A percentile compares a stretch with the other conserved stretches of the same genome.
Conservation (phyloP, 2,329 filamentous ascomycete species). For the Dryadomyces sulphureus region DNA sequence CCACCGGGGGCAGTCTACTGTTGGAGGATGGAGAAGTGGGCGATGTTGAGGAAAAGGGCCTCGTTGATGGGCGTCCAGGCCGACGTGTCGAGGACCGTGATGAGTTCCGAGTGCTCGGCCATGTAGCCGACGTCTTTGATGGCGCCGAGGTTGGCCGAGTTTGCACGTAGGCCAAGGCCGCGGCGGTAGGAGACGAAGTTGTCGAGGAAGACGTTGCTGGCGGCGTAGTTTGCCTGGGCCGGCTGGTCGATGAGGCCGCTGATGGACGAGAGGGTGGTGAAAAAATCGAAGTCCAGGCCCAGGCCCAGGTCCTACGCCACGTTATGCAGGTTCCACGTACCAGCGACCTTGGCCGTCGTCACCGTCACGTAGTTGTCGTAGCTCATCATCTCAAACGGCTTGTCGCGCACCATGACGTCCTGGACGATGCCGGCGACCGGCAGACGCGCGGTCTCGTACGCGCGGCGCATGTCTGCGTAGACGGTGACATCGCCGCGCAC, state of each 20-base stretch:
- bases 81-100: not conserved
- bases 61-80: not conserved
- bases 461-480: not conserved
- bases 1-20: not conserved
- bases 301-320: not conserved
- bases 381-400: conserved; percentile 1
- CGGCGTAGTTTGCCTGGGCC: conserved; percentile 25
- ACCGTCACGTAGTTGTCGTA: conserved; percentile 5
- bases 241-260: conserved; percentile 18
- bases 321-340: conserved; percentile 15
- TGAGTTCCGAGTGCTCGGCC: not conserved
- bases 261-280: conserved; percentile 17
- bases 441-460: not conserved
- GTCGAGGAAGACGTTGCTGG: conserved; percentile 27
- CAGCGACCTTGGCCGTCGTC: conserved; percentile 17
- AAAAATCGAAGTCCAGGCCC: conserved; percentile 14
- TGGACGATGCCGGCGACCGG: not conserved
- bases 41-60: not conserved
- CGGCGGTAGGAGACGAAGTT: conserved; percentile 23
- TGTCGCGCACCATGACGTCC: conserved; percentile 6
- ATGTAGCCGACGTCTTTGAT: conserved; percentile 4
- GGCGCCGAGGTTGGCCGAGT: conserved; percentile 23
- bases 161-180: conserved; percentile 20
- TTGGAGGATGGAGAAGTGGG: not conserved
- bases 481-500: not conserved